Evolutionary conservation across 2,329 filamentous ascomycete species (phyloP).

Genomic region (Epicoccum sorghinum): DNA sequence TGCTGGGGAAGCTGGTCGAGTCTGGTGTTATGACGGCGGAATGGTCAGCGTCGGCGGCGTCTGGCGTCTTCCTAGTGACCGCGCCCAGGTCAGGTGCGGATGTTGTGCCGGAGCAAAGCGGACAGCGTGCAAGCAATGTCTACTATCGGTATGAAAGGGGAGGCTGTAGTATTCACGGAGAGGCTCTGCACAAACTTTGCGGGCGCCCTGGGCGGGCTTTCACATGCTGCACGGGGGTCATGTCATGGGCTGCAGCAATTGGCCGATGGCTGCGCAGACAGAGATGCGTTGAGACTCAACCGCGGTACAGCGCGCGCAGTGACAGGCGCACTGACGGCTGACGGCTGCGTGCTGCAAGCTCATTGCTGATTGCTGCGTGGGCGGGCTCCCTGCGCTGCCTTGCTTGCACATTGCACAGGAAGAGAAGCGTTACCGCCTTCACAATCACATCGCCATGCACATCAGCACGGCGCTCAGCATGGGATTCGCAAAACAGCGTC

Average conservation of each 20-base stretch:
- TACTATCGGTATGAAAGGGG: no score
- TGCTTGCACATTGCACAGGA: neutral
- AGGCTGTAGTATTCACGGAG: neutral
- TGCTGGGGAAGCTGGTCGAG: neutral
- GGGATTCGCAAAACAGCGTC: neutral
- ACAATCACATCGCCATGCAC: neutral
- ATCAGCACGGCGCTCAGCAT: neutral
- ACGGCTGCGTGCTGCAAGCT: neutral
- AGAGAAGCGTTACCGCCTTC: neutral
- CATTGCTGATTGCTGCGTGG: neutral
- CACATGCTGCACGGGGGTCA: conserved; percentile 9
- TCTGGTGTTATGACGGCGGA: conserved; percentile 1
- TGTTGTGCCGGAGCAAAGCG: conserved; percentile 1
- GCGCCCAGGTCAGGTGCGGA: conserved; percentile 8
- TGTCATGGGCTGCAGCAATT: neutral
- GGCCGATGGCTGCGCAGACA: neutral
- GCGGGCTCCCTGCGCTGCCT: neutral
- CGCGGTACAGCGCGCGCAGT: conserved; percentile 23
- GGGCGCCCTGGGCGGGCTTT: neutral
- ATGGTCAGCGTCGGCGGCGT: neutral
- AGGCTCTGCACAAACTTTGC: neutral
- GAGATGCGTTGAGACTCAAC: conserved; percentile 9
- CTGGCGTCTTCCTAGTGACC: neutral
- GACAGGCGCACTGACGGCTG: neutral
- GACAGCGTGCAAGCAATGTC: no score